phyloP scores from a whole-genome alignment of 2,329 filamentous ascomycete genomes.

The Monosporascus sp. region DNA sequence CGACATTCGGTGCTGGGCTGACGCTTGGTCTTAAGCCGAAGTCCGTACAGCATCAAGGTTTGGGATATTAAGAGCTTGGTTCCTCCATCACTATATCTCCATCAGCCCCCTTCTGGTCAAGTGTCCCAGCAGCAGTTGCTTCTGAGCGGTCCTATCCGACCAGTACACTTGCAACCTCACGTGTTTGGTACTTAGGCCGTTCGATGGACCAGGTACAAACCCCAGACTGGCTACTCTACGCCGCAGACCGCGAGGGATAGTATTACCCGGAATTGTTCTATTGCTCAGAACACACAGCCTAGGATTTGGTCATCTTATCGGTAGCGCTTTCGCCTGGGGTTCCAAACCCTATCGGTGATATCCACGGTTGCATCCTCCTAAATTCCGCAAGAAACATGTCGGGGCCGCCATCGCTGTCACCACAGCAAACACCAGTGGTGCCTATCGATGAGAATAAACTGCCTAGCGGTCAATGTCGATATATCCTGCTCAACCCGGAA shows the following conservation, averaged over 20 bases:
- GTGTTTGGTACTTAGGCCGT: constrained; percentile 12
- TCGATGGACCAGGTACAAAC: constrained; percentile 27
- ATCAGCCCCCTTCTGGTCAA: neutral
- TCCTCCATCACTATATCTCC: neutral
- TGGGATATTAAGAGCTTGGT: neutral
- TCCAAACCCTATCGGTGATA: constrained; percentile 12
- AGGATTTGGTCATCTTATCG: constrained; percentile 4
- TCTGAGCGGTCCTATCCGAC: neutral
- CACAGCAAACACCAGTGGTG: constrained; percentile 16
- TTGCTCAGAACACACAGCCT: constrained; percentile 5
- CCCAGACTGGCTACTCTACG: constrained; percentile 15
- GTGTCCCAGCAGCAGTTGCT: neutral
- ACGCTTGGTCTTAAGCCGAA: neutral
- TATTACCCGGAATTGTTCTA: constrained; percentile 15
- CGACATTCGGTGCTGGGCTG: too few relatives aligned
- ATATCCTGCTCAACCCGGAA: constrained; percentile 52
- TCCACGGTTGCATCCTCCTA: constrained; percentile 9
- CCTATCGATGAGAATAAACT: constrained; percentile 40
- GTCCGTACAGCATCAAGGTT: neutral
- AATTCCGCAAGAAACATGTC: constrained; percentile 19
- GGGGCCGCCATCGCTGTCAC: constrained; percentile 21
- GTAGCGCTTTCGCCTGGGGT: constrained; percentile 9
- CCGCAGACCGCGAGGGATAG: constrained; percentile 22
- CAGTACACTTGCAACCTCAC: neutral
- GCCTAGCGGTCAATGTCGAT: constrained; percentile 54